A percentile compares a stretch with the other conserved stretches of the same genome.
phyloP scores from a whole-genome alignment of 805 yeast species.

The Saturnispora kantuleensis region DNA sequence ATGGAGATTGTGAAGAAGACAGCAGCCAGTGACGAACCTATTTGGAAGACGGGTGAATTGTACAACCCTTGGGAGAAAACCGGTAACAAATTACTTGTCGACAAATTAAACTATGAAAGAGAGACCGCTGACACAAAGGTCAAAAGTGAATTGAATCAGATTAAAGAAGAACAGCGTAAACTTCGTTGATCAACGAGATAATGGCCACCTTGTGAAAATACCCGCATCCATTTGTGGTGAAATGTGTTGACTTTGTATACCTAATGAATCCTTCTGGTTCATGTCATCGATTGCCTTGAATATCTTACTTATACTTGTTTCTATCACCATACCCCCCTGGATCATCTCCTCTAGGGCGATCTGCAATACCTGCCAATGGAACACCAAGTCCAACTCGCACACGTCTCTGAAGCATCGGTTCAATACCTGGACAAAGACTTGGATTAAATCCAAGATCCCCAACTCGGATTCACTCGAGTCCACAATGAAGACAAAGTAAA shows the following conservation, averaged over 20 bases:
- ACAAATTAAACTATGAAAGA: conserved; percentile 37
- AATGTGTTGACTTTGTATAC: neutral
- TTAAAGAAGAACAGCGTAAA: conserved; percentile 30
- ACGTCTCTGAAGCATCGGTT: conserved; percentile 91
- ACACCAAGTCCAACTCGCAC: conserved; percentile 92
- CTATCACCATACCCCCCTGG: conserved; percentile 98
- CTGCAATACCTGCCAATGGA: conserved; percentile 95
- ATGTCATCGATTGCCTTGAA: conserved; percentile 78
- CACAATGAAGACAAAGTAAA: conserved; percentile 92
- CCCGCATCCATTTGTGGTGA: neutral
- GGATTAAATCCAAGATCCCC: conserved; percentile 88
- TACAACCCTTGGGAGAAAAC: conserved; percentile 54
- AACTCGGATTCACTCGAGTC: conserved; percentile 94
- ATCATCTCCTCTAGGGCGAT: conserved; percentile 85
- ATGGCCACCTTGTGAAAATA: conserved; percentile 4
- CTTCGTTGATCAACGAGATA: conserved; percentile 2
- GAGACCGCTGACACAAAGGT: conserved; percentile 34
- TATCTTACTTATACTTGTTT: conserved; percentile 72
- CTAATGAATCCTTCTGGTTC: conserved; percentile 33
- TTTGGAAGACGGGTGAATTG: conserved; percentile 72
- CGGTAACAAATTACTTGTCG: conserved; percentile 29
- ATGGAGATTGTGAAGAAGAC: conserved; percentile 60
- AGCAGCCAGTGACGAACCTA: conserved; percentile 60
- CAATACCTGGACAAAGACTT: conserved; percentile 91
- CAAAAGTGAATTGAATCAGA: conserved; percentile 30